Evolutionary conservation across 139 green algal genomes (phyloP), one percentile per base, ranked within the genome.

Genomic region (Nannochloris sp.): DNA sequence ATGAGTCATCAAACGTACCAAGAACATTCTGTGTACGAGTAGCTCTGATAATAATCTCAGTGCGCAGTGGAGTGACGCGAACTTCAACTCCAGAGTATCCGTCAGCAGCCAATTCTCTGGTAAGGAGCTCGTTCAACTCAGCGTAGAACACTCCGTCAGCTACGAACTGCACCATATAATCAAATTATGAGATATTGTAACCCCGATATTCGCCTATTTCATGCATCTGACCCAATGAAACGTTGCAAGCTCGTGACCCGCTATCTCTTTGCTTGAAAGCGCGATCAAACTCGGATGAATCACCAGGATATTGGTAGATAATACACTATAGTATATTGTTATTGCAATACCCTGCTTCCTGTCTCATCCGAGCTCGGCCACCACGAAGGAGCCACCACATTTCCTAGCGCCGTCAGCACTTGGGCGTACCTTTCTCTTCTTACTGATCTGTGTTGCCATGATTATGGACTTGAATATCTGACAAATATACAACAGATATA

Each of bases 41-140:
- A 44, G 94, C 94, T 29, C 90, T 85, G 79, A 99, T 99, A 80
- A 99, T 99, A 71, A 99, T 96, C 83, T 99, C 94, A 33, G 93
- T 98, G 66, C 90, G 81, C 84, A 98, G 83, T 60, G 94, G 94
- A 29, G 92, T 98, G 26, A 95, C 85, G 51, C 94, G 89, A 37
- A 99, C 94, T 77, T 99, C 94, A 68, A 98, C 94, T 44, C 94
- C 94, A 65, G 87, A 93, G 90, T 99, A 99, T 36, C 94, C 92
- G 87, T 81, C 67, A 74, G 57, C 77, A 16, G 66, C 72, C 31
- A 98, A 84, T 82, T 98, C 92, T 12, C 91, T 73, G 33, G 86
- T 97, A 20, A 99, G 80, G 31, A 99, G 78, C 87, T 99, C 94
- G 62, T 99, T 99, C 14, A 99, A 87, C 87, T 99, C 94, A 61